phyloP scores from a whole-genome alignment of 2,329 filamentous ascomycete genomes.

The Colletotrichum phormii region DNA sequence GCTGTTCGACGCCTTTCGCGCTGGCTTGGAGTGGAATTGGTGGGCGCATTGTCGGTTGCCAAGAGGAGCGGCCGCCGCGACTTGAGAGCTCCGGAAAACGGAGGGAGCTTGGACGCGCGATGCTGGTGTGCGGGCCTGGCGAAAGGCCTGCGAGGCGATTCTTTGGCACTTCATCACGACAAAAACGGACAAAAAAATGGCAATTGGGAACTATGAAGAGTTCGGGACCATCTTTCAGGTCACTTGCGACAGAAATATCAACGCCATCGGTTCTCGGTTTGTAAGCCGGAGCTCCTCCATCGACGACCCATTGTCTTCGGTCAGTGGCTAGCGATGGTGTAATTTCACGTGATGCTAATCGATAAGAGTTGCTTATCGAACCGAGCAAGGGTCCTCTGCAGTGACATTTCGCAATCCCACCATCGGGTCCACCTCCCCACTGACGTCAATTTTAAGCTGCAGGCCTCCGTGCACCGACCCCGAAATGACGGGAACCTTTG shows the following conservation, averaged over 20 bases:
- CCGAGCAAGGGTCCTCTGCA: neutral
- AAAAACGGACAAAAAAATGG: neutral
- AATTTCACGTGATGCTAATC: constrained; percentile 36
- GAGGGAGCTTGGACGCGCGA: constrained; percentile 19
- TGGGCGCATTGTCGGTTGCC: constrained; percentile 21
- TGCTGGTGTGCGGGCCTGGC: constrained; percentile 25
- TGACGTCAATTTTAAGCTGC: constrained; percentile 35
- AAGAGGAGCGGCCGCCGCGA: neutral
- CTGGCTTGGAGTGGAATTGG: constrained; percentile 34
- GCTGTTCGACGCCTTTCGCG: constrained; percentile 30
- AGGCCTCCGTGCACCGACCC: constrained; percentile 17
- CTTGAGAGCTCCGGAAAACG: constrained; percentile 9
- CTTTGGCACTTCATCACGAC: constrained; percentile 37
- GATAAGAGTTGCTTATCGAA: neutral
- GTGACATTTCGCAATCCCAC: neutral
- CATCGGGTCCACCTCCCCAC: constrained; percentile 1
- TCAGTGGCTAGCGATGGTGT: constrained; percentile 30
- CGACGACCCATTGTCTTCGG: constrained; percentile 14
- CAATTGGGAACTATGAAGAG: neutral
- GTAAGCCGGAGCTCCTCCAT: constrained; percentile 26
- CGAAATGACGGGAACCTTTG: neutral
- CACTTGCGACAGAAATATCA: neutral
- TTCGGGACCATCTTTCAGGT: neutral
- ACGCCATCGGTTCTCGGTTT: constrained; percentile 16
- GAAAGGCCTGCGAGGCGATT: constrained; percentile 35